Evolutionary conservation across 371 early-diverging fungal species (phyloP).

Genomic region (Mucor saturninus): DNA sequence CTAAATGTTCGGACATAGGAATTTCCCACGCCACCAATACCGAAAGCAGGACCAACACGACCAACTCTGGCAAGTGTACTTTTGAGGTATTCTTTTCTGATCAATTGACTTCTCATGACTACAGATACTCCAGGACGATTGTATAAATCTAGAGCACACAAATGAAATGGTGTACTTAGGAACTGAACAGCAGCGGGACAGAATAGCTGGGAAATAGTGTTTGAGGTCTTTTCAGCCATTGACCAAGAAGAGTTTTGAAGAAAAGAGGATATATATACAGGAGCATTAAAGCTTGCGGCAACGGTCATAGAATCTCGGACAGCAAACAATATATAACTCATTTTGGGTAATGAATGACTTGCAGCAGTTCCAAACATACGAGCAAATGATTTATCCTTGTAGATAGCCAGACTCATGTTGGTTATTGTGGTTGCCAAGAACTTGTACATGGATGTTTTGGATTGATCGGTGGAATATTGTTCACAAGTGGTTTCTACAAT

Average conservation of each 20-base stretch:
- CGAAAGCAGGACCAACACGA: slow-evolving; percentile 75
- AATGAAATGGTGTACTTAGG: slow-evolving; percentile 63
- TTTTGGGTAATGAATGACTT: slow-evolving; percentile 51
- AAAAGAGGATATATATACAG: slow-evolving; percentile 39
- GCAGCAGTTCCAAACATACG: slow-evolving; percentile 61
- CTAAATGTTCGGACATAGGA: slow-evolving; percentile 27
- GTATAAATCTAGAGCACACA: slow-evolving; percentile 65
- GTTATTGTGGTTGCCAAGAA: slow-evolving; percentile 60
- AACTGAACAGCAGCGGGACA: slow-evolving; percentile 65
- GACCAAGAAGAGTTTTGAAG: slow-evolving; percentile 28
- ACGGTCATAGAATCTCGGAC: slow-evolving; percentile 69
- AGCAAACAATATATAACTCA: slow-evolving; percentile 60
- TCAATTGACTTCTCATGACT: slow-evolving; percentile 38
- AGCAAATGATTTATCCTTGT: slow-evolving; percentile 67
- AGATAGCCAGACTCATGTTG: slow-evolving; percentile 66
- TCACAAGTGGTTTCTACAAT: slow-evolving; percentile 59
- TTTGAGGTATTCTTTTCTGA: slow-evolving; percentile 59
- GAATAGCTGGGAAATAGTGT: slow-evolving; percentile 51
- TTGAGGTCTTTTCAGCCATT: slow-evolving; percentile 32
- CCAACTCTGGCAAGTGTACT: slow-evolving; percentile 62
- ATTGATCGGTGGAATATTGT: slow-evolving; percentile 28
- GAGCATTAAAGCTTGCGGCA: slow-evolving; percentile 71
- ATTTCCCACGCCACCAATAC: slow-evolving; percentile 74
- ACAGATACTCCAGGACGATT: slow-evolving; percentile 49
- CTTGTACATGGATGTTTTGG: slow-evolving; percentile 49